Evolutionary conservation across 139 green algal genomes (phyloP).

Genomic region (Micromonas pusilla): DNA sequence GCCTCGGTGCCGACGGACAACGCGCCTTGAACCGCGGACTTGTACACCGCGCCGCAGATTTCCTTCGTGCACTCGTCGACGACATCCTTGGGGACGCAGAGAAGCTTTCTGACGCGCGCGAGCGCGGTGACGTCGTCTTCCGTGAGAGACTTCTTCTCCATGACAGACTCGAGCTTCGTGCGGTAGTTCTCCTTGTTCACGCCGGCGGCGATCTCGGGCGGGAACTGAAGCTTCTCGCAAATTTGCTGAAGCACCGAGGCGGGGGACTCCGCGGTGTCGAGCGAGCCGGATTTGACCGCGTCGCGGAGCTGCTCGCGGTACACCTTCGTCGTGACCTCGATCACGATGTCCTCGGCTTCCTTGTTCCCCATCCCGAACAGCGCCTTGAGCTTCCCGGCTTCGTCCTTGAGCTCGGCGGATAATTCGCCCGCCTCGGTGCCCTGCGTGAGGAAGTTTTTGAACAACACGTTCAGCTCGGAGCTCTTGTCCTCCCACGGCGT

Average conservation of each 20-base stretch:
- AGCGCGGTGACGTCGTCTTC: constrained; percentile 68
- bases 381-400: constrained; percentile 46
- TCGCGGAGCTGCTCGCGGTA: constrained; percentile 52
- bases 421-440: constrained; percentile 29
- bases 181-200: constrained; percentile 77
- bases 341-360: constrained; percentile 55
- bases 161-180: constrained; percentile 55
- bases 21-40: constrained; percentile 45
- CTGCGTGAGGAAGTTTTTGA: constrained; percentile 61
- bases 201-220: constrained; percentile 61
- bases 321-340: constrained; percentile 54
- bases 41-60: constrained; percentile 56
- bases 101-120: constrained; percentile 60
- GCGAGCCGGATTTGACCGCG: constrained; percentile 35
- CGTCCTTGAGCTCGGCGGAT: neutral
- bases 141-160: constrained; percentile 60
- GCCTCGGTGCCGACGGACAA: constrained; percentile 49
- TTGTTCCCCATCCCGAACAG: constrained; percentile 69
- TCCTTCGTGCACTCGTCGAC: constrained; percentile 51
- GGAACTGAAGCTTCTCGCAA: constrained; percentile 65
- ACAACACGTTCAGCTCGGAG: constrained; percentile 41
- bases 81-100: constrained; percentile 69
- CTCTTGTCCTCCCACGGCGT: constrained; percentile 43
- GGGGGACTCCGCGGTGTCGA: constrained; percentile 48
- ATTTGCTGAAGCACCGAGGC: constrained; percentile 66